A percentile compares a stretch with the other conserved stretches of the same genome.
These are phyloP conservation scores for Dothideomycetes sp. DNA, from an alignment of 2,329 filamentous ascomycete species.

Conservation along the genomic window DNA sequence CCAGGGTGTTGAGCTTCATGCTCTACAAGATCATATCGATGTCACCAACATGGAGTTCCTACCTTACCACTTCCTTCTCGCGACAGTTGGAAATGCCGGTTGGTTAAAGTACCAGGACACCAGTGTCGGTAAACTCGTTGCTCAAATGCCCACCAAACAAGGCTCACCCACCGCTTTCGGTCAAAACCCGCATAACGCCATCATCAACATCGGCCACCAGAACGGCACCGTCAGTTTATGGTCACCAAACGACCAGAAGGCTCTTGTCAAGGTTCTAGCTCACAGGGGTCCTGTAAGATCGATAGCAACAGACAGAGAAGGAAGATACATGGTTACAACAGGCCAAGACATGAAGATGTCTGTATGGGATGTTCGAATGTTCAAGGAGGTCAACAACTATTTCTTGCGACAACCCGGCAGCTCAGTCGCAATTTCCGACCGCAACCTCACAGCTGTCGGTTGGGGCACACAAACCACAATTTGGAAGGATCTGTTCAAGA, in stretches of 20 bases:
- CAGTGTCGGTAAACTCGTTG: constrained; percentile 80
- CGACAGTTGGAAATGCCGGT: constrained; percentile 73
- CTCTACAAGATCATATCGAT: constrained; percentile 80
- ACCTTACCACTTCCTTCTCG: constrained; percentile 89
- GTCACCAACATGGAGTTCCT: constrained; percentile 91
- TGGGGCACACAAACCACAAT: constrained; percentile 84
- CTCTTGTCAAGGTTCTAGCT: constrained; percentile 82
- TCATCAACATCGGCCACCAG: constrained; percentile 86
- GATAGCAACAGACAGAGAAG: constrained; percentile 77
- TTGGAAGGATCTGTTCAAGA: constrained; percentile 84
- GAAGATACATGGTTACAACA: constrained; percentile 89
- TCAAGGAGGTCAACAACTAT: constrained; percentile 86
- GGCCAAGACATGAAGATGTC: constrained; percentile 86
- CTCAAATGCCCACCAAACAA: constrained; percentile 74
- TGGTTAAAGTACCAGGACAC: constrained; percentile 92
- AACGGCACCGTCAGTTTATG: constrained; percentile 92
- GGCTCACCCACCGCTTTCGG: constrained; percentile 74
- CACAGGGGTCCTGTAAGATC: constrained; percentile 83
- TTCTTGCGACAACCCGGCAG: constrained; percentile 73
- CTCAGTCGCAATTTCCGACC: constrained; percentile 80
- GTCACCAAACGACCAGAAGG: constrained; percentile 83
- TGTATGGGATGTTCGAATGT: constrained; percentile 94
- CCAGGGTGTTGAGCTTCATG: constrained; percentile 85
- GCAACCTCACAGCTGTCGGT: constrained; percentile 76
- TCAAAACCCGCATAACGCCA: constrained; percentile 87